These are phyloP conservation scores for Ceratobasidium sp. DNA, from an alignment of 1,284 basidiomycete genomes.

Conservation along the genomic window DNA sequence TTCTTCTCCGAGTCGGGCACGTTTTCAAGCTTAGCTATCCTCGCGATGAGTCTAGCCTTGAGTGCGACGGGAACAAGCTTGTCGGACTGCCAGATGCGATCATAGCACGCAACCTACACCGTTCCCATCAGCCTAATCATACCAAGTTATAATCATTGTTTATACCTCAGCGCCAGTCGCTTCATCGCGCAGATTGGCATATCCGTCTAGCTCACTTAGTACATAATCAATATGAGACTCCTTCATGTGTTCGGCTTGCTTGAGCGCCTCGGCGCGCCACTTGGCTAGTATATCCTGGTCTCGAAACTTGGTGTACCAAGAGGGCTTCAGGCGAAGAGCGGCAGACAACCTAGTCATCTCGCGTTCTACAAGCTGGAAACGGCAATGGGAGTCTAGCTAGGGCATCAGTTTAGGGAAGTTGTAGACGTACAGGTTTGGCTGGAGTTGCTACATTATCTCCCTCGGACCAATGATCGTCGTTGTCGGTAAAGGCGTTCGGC, in stretches of 20 bases:
- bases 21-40: slow-evolving; percentile 52
- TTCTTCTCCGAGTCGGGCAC: slow-evolving; percentile 53
- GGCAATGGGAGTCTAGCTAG: neutral
- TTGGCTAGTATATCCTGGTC: slow-evolving; percentile 55
- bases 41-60: slow-evolving; percentile 50
- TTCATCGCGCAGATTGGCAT: slow-evolving; percentile 63
- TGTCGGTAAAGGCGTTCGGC: slow-evolving; percentile 14
- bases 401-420: neutral
- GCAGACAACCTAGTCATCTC: slow-evolving; percentile 67
- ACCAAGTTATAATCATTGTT: neutral
- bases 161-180: slow-evolving; percentile 58
- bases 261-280: slow-evolving; percentile 59
- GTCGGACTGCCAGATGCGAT: slow-evolving; percentile 68
- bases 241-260: slow-evolving; percentile 58
- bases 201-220: slow-evolving; percentile 67
- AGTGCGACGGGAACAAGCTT: slow-evolving; percentile 52
- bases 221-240: slow-evolving; percentile 66
- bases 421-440: slow-evolving; percentile 19
- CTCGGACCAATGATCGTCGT: neutral
- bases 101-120: slow-evolving; percentile 67
- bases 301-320: slow-evolving; percentile 63
- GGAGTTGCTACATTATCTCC: neutral
- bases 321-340: slow-evolving; percentile 60
- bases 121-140: neutral
- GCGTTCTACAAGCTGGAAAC: slow-evolving; percentile 63